Evolutionary conservation across 441 rosid genomes (phyloP).

Genomic region (Croton setiger): DNA sequence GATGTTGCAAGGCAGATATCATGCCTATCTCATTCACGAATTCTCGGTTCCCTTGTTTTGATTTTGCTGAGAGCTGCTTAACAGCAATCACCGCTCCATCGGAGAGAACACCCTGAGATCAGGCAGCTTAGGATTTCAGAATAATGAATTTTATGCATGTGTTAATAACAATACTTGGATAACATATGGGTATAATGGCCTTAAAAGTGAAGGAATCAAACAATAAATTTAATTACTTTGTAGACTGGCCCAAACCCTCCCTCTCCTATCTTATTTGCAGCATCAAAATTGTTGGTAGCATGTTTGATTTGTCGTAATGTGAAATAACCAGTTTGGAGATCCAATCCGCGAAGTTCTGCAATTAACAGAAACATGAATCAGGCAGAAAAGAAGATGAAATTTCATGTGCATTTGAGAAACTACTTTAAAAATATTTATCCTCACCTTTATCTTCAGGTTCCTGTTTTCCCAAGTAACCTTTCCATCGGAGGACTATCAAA

Average conservation of each 20-base stretch:
- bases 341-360: conserved; percentile 57
- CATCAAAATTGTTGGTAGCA: conserved; percentile 68
- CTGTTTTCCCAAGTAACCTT: conserved; percentile 56
- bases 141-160: too few species aligned
- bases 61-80: conserved; percentile 70
- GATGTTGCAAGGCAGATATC: conserved; percentile 82
- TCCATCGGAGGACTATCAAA: conserved; percentile 40
- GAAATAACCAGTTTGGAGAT: conserved; percentile 62
- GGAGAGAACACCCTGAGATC: conserved; percentile 48
- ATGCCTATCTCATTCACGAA: conserved; percentile 78
- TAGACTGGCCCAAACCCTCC: conserved; percentile 94
- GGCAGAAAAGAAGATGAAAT: not conserved
- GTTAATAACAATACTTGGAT: too few species aligned
- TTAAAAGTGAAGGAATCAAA: not conserved
- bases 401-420: not conserved
- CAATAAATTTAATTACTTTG: conserved; percentile 40
- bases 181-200: too few species aligned
- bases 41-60: conserved; percentile 81
- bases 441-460: conserved; percentile 49
- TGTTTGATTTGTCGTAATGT: conserved; percentile 64
- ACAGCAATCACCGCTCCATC: conserved; percentile 74
- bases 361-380: not conserved
- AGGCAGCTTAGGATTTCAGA: not conserved
- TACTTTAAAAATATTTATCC: not conserved
- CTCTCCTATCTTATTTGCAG: conserved; percentile 73